Evolutionary conservation across 2,329 filamentous ascomycete species (phyloP), one percentile per base, ranked within the genome.

Genomic region (Phaeosphaeriaceae sp.): DNA sequence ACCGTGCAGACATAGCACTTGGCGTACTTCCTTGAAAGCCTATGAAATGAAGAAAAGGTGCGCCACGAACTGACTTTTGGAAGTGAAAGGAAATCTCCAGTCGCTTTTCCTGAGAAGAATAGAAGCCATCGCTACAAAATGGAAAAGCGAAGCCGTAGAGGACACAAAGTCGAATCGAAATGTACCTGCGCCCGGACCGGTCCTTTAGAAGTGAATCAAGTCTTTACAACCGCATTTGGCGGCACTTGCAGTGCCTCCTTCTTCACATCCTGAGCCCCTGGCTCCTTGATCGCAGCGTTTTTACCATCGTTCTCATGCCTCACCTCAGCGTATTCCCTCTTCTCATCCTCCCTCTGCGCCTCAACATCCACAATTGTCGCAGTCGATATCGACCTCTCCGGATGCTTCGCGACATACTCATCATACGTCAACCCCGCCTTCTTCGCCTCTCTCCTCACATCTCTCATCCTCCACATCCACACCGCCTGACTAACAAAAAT

Each of bases 401-500:
- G 45, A 31, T 48, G 45, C 33, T 45, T 49, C 11, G 31, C 46
- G 9, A 50, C 47, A 36, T 50, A 49, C 36, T 50, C 53, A 45
- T 55, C 86, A 62, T 88, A 85, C 0, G 81, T 84, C 69, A 81
- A 83, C 1, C 83, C 84, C 3, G 79, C 71, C 6, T 74, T 74
- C 60, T 84, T 84, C 3, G 86, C 86, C 60, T 82, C 80, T 56
- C 76, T 80, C 15, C 85, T 81, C 40, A 87, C 70, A 51, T 78
- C 76, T 20, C 84, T 81, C 4, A 86, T 85, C 21, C 85, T 84
- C 62, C 84, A 74, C 2, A 85, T 76, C 87, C 87, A 89, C 55
- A 87, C 77, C 10, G 84, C 72, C 63, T 89, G 87, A 13, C 83
- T 87, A 22, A 75, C 48, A 66, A 88, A 87, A 54, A 89, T 88